Base-by-base conservation (phyloP, 768 basidiomycete genomes). In the Rhodosporidiobolus sp. region DNA sequence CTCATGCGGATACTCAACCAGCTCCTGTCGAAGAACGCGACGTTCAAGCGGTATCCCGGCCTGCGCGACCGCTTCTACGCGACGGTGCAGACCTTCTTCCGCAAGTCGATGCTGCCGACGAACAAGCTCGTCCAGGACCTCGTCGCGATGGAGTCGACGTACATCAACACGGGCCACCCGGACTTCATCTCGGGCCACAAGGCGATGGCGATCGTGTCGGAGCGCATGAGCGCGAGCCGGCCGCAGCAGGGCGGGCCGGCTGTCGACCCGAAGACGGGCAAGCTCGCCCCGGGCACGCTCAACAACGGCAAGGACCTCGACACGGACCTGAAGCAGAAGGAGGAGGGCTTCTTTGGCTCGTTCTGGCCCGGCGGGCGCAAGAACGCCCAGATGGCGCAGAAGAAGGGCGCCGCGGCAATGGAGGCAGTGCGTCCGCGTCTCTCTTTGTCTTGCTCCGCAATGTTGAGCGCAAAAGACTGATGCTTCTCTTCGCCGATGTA, bases 111-210 rank as follows among this genome's bases (percentile, higher is more conserved):
- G 96, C 83, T 81, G 20, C 96, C 96, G 8, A 99, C 96, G 48
- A 92, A 88, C 73, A 98, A 97, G 82, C 87, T 99, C 57, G 95
- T 99, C 20, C 80, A 86, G 17, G 95, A 99, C 77, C 87, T 99
- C 84, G 94, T 97, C 63, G 82, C 91, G 48, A 97, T 97, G 94
- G 95, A 98, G 84, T 93, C 94, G 49, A 95, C 93, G 81, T 99
- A 98, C 80, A 90, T 99, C 78, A 99, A 99, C 83, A 98, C 96
- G 22, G 98, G 95, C 2, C 96, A 99, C 80, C 96, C 96, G 2
- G 96, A 99, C 83, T 98, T 99, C 83, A 87, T 99, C 80, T 91
- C 88, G 73, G 96, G 96, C 32, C 95, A 99, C 83, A 94, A 90
- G 83, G 96, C 96, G 4, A 93, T 96, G 87, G 82, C 90, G 4